phyloP scores from a whole-genome alignment of 2,329 filamentous ascomycete species.

The Aspergillus aculeatinus region DNA sequence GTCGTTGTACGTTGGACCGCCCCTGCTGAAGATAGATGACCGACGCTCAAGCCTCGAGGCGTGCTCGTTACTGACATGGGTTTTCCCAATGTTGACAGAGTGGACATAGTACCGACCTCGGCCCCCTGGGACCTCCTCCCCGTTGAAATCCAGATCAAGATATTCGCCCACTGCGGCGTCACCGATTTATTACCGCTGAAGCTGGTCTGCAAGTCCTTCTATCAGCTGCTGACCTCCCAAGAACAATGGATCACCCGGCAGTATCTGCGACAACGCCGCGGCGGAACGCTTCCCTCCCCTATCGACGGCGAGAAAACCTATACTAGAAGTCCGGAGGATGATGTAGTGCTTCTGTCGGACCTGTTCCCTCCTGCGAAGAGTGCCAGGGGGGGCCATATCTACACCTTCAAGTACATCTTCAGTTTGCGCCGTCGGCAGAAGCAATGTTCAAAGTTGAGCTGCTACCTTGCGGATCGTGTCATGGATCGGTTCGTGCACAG shows the following conservation, averaged over 20 bases:
- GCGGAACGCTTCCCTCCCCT: conserved; percentile 44
- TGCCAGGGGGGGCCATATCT: conserved; percentile 38
- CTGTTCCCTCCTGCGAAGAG: conserved; percentile 42
- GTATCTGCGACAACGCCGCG: conserved; percentile 43
- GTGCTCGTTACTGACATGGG: conserved; percentile 12
- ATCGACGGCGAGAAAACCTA: conserved; percentile 37
- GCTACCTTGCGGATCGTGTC: conserved; percentile 44
- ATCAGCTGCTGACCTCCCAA: conserved; percentile 36
- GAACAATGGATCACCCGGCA: conserved; percentile 43
- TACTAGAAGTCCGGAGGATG: conserved; percentile 43
- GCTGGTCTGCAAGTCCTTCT: conserved; percentile 42
- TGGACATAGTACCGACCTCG: conserved; percentile 26
- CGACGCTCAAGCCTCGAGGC: background rate
- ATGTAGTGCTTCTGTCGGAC: conserved; percentile 45
- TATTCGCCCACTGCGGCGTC: conserved; percentile 42
- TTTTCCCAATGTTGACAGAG: conserved; percentile 23
- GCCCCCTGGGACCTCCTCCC: conserved; percentile 42
- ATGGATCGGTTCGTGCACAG: conserved; percentile 39
- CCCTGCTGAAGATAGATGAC: background rate
- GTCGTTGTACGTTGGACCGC: conserved; percentile 21
- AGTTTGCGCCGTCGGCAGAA: conserved; percentile 39
- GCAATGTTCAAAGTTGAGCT: conserved; percentile 40
- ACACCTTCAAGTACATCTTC: conserved; percentile 43
- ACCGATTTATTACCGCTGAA: conserved; percentile 37
- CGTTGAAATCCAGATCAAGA: conserved; percentile 43